These are phyloP conservation scores for Penicillium sp. DNA, from an alignment of 2,329 filamentous ascomycete genomes.

Conservation along the genomic window DNA sequence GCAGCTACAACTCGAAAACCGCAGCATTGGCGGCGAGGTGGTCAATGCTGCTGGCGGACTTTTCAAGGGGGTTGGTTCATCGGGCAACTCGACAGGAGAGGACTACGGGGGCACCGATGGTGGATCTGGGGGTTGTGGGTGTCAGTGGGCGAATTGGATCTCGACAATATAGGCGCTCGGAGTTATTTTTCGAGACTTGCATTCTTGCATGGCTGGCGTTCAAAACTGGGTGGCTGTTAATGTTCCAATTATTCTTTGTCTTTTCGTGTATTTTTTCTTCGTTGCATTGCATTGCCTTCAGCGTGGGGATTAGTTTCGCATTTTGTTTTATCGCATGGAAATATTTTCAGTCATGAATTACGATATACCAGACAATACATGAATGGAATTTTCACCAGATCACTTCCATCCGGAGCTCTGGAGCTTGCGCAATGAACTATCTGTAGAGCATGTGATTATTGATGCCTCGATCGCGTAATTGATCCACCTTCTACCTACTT, in stretches of 20 bases:
- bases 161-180: conserved; percentile 4
- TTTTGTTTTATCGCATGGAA: not conserved
- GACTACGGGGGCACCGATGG: conserved; percentile 57
- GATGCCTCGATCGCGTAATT: no score
- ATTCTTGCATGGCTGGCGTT: not conserved
- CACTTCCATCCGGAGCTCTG: no score
- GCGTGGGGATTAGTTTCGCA: not conserved
- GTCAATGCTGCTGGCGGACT: conserved; percentile 54
- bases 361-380: no score
- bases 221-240: not conserved
- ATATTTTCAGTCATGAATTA: no score
- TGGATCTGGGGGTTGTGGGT: conserved; percentile 61
- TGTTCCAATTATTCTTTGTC: not conserved
- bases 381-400: no score
- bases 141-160: conserved; percentile 60
- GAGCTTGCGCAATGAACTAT: no score
- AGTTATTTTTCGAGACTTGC: not conserved
- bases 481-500: no score
- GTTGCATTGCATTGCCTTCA: not conserved
- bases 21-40: conserved; percentile 53
- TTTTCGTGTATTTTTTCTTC: not conserved
- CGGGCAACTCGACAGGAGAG: conserved; percentile 14
- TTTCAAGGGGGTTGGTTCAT: conserved; percentile 31
- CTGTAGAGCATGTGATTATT: no score
- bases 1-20: conserved; percentile 55